Evolutionary conservation across 106 monocot genomes (phyloP), one percentile per base, ranked within the genome.

Genomic region (Acorus calamus): DNA sequence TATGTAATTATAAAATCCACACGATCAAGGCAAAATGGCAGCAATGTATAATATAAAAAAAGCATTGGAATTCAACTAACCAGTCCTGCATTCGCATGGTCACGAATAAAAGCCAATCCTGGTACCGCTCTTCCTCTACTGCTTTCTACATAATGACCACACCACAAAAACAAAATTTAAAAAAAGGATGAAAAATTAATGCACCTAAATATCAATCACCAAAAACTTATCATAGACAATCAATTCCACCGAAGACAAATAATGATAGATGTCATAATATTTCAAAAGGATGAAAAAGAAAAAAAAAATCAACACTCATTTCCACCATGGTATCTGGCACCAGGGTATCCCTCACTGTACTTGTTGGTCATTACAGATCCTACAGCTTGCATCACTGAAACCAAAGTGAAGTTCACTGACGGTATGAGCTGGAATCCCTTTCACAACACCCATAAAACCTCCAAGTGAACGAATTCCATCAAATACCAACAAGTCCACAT

Each of bases 281-380:
- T 4, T 59, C 47, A 41, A 45, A 64, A 56, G 42, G 42, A 48
- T 52, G 11, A 7, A 4, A 2, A 67, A 4, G n/a, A 9, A 45
- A 53, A 7, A 11, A 50, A 42, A 41, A 50, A 0, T 49, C 2
- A 57, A 28, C 80, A 96, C 94, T 96, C 94, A 64, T 96, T 96
- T 78, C 94, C 94, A 60, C 94, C 90, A 68, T 96, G 91, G 68
- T 96, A 96, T 96, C 94, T 90, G 49, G 90, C 94, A 47, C 94
- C 94, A n/a, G 94, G 94, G 64, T 96, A 96, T 14, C 94, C 94
- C 63, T 96, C 94, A 52, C 94, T 96, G 75, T 96, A 96, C 66
- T 96, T 96, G 72, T 96, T 96, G 6, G 94, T 90, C 94, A 96
- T 96, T 66, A 96, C 69, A 12, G 94, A 96, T 73, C 94, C 94